phyloP scores from a whole-genome alignment of 2,329 filamentous ascomycete species.

The Penicillium hesseltinei region DNA sequence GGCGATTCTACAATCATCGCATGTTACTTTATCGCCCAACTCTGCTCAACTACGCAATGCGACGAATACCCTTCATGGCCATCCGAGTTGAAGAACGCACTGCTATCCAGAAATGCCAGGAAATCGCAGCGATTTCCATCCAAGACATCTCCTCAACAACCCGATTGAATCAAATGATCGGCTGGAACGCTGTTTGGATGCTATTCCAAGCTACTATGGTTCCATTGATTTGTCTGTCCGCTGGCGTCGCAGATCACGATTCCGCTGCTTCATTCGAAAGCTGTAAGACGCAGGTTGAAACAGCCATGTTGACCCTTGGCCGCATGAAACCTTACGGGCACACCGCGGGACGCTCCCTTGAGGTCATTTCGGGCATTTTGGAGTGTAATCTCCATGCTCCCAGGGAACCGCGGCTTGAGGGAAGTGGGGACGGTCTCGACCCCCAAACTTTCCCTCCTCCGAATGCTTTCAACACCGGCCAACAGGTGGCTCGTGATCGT shows the following conservation, averaged over 20 bases:
- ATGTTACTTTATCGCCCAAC: conserved; percentile 71
- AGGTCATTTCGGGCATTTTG: conserved; percentile 12
- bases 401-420: conserved; percentile 19
- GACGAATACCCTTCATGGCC: conserved; percentile 48
- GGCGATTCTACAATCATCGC: conserved; percentile 73
- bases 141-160: conserved; percentile 68
- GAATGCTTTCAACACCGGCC: neutral
- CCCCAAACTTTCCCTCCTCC: neutral
- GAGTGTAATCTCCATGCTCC: neutral
- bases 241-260: conserved; percentile 4
- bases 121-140: conserved; percentile 66
- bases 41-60: conserved; percentile 61
- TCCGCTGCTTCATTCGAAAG: conserved; percentile 1
- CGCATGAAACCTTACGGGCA: conserved; percentile 13
- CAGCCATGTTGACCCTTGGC: conserved; percentile 12
- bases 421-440: neutral
- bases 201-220: conserved; percentile 77
- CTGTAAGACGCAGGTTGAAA: conserved; percentile 14
- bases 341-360: conserved; percentile 12
- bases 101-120: conserved; percentile 66
- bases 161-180: conserved; percentile 67
- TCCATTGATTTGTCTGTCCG: conserved; percentile 49
- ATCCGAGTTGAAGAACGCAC: conserved; percentile 59
- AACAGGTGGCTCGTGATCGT: neutral
- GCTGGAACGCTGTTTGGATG: conserved; percentile 77